Evolutionary conservation across 2,329 filamentous ascomycete species (phyloP).

Genomic region (Monosporascus sp.): DNA sequence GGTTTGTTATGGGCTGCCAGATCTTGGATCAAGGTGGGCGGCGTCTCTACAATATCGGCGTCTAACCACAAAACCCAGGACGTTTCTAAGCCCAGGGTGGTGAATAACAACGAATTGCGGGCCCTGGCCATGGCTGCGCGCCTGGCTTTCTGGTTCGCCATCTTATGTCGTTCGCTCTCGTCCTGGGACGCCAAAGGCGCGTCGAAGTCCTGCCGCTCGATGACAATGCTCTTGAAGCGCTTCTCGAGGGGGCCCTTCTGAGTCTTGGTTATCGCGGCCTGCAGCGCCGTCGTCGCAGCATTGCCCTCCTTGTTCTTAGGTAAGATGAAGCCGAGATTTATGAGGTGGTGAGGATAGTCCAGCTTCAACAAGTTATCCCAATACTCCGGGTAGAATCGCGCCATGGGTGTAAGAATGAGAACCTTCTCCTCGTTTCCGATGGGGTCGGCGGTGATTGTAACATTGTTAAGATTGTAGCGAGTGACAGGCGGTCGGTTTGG

Average conservation of each 20-base stretch:
- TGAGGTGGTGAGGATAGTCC: slow-evolving; percentile 86
- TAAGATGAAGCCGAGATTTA: slow-evolving; percentile 92
- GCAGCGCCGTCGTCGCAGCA: slow-evolving; percentile 73
- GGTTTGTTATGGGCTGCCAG: slow-evolving; percentile 81
- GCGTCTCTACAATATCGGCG: slow-evolving; percentile 85
- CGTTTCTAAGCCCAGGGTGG: slow-evolving; percentile 82
- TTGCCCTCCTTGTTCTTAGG: slow-evolving; percentile 93
- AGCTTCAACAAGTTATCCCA: slow-evolving; percentile 89
- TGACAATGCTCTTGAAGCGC: slow-evolving; percentile 89
- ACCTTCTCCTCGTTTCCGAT: slow-evolving; percentile 77
- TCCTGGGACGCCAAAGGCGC: slow-evolving; percentile 73
- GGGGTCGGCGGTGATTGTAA: slow-evolving; percentile 76
- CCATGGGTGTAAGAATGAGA: slow-evolving; percentile 87
- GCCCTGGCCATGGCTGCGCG: slow-evolving; percentile 89
- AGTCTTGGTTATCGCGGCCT: slow-evolving; percentile 79
- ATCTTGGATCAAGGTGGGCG: slow-evolving; percentile 81
- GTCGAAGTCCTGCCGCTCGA: slow-evolving; percentile 92
- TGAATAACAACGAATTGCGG: slow-evolving; percentile 91
- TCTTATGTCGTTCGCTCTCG: slow-evolving; percentile 86
- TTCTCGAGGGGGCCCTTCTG: slow-evolving; percentile 77
- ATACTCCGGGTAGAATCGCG: slow-evolving; percentile 88
- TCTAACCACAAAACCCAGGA: slow-evolving; percentile 98
- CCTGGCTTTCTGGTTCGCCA: slow-evolving; percentile 81
- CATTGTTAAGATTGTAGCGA: slow-evolving; percentile 91
- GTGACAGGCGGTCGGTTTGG: slow-evolving; percentile 74